phyloP scores from a whole-genome alignment of 768 basidiomycete genomes.

The Mycena galopus region DNA sequence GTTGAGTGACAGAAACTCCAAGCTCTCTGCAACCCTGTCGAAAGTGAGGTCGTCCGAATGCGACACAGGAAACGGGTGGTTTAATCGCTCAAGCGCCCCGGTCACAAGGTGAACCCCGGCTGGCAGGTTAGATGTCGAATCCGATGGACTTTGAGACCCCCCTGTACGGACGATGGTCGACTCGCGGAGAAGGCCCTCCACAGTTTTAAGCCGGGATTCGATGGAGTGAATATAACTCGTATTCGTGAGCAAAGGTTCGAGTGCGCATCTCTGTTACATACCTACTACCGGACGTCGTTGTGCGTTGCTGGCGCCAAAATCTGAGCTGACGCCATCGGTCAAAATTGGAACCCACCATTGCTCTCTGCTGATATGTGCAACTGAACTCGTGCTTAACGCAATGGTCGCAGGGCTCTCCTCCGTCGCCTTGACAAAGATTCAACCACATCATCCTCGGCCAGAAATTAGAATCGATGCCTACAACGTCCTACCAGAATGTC shows the following conservation, averaged over 20 bases:
- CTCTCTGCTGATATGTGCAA: slow-evolving; percentile 54
- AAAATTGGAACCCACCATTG: slow-evolving; percentile 55
- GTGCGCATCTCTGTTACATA: not conserved
- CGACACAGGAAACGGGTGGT: slow-evolving; percentile 5
- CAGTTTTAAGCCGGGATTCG: slow-evolving; percentile 26
- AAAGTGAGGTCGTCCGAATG: slow-evolving; percentile 26
- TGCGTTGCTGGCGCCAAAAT: not conserved
- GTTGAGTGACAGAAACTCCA: slow-evolving; percentile 16
- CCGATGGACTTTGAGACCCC: not conserved
- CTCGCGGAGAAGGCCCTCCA: slow-evolving; percentile 9
- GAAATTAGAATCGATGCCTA: too few species aligned
- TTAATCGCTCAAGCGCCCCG: slow-evolving; percentile 1
- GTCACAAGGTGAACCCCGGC: slow-evolving; percentile 17
- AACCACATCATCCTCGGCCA: too few species aligned
- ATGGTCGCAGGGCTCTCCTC: slow-evolving; percentile 61
- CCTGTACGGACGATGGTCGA: not conserved
- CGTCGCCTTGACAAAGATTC: slow-evolving; percentile 51
- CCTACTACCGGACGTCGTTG: not conserved
- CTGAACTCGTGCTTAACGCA: slow-evolving; percentile 57
- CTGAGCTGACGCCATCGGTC: too few species aligned
- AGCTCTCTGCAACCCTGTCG: slow-evolving; percentile 11
- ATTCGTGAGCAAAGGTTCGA: not conserved
- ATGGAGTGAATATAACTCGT: slow-evolving; percentile 17
- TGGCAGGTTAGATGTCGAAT: not conserved
- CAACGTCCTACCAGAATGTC: slow-evolving; percentile 23